phyloP scores from a whole-genome alignment of 2,329 filamentous ascomycete genomes.

The Fonsecaea pedrosoi region DNA sequence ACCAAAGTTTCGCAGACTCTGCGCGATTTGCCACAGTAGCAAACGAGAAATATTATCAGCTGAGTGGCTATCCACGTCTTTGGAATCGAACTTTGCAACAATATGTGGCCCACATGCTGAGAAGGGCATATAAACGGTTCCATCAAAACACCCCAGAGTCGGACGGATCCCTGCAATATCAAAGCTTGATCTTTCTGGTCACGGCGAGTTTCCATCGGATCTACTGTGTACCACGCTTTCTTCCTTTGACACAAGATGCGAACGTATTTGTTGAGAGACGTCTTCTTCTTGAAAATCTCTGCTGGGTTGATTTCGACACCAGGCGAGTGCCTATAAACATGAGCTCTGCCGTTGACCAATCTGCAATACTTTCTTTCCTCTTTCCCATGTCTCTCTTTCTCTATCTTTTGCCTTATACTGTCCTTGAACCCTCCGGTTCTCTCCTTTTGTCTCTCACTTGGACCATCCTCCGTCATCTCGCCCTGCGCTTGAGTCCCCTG shows the following conservation, averaged over 20 bases:
- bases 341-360: neutral
- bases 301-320: constrained; percentile 38
- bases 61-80: neutral
- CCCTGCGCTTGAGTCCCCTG: neutral
- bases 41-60: neutral
- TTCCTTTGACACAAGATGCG: neutral
- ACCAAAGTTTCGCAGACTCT: constrained; percentile 1
- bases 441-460: neutral
- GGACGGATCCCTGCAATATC: neutral
- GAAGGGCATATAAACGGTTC: neutral
- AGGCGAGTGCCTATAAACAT: constrained; percentile 36
- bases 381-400: neutral
- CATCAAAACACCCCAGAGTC: neutral
- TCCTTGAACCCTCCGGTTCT: neutral
- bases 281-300: neutral
- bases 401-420: neutral
- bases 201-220: neutral
- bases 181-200: neutral
- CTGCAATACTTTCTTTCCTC: neutral
- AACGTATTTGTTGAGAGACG: neutral
- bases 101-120: neutral
- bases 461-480: neutral
- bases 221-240: neutral
- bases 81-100: neutral
- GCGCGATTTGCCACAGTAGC: neutral